Evolutionary conservation across 2,329 filamentous ascomycete species (phyloP), one percentile per base, ranked within the genome.

Genomic region (Allantophomopsis lycopodina): DNA sequence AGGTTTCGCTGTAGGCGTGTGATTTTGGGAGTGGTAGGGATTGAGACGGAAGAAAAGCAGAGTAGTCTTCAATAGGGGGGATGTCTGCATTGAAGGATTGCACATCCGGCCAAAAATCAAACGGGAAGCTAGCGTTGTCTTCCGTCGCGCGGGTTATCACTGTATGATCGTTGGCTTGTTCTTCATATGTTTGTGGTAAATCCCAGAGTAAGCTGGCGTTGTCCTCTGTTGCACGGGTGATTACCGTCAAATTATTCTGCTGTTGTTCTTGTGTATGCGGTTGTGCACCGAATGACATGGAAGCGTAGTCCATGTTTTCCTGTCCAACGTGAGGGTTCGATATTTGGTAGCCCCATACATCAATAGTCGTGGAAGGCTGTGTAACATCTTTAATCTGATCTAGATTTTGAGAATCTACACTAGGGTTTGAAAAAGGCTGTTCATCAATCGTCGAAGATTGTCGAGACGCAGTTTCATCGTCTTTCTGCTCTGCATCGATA

Each of bases 1-100:
- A 77, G 2, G 65, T 61, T 54, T 88, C 83, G 18, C 73, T 65
- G 41, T 71, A 69, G 8, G 74, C 67, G 53, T 79, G 78, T 0
- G 74, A 76, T 16, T 55, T 60, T 1, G 73, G 69, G 1, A 61
- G 45, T 1, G 63, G 58, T 13, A 70, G 53, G 1, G 62, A 2
- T 48, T 33, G 33, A 38, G 48, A 16, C 7, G 57, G 51, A 7
- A 54, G 55, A 39, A 48, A 48, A 45, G 41, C 41, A 38, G 46
- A 45, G 40, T 51, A 50, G 32, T 41, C 42, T 30, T 55, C 42
- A 40, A 52, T 44, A 47, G 55, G 13, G 50, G 57, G 43, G 18
- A 53, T 34, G 30, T 55, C 50, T 4, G 44, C 39, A 40, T 44
- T 41, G 40, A 56, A 56, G 39, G 46, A 45, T 39, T 52, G 50